Conservation (phyloP, 257 asterid genomes). For the Penstemon barbatus region DNA sequence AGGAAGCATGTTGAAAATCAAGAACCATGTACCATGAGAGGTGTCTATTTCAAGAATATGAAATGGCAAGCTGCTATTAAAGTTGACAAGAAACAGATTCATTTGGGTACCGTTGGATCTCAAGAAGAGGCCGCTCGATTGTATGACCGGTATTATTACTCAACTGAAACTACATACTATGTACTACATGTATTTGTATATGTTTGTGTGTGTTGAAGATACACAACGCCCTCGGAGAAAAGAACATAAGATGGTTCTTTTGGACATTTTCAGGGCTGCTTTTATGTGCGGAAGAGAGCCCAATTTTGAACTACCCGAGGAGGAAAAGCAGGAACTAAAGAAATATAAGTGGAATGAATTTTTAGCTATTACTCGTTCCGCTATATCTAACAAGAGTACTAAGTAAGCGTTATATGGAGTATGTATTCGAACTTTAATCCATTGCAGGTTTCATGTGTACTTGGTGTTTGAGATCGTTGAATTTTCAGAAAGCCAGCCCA, state of each 20-base stretch:
- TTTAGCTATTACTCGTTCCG: slow-evolving; percentile 73
- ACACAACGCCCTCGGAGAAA: too few relatives aligned
- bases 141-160: slow-evolving; percentile 64
- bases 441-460: neutral
- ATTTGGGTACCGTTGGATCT: slow-evolving; percentile 90
- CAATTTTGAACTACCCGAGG: slow-evolving; percentile 79
- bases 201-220: too few relatives aligned
- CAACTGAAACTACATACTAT: too few relatives aligned
- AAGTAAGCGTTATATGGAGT: slow-evolving; percentile 37
- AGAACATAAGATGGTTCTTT: neutral
- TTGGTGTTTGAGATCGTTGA: neutral
- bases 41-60: slow-evolving; percentile 90
- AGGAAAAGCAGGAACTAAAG: slow-evolving; percentile 75
- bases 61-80: slow-evolving; percentile 99
- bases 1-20: slow-evolving; percentile 81
- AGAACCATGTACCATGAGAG: slow-evolving; percentile 80
- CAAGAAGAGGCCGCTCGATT: slow-evolving; percentile 94
- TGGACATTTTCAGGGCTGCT: slow-evolving; percentile 66
- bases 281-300: slow-evolving; percentile 99
- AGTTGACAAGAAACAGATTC: slow-evolving; percentile 95
- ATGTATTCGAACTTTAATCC: neutral
- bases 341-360: slow-evolving; percentile 81
- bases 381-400: slow-evolving; percentile 85
- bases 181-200: too few relatives aligned
- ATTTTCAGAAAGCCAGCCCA: slow-evolving; percentile 54